Base-by-base conservation (phyloP, 2,329 filamentous ascomycete genomes). In the Botrytis aclada region DNA sequence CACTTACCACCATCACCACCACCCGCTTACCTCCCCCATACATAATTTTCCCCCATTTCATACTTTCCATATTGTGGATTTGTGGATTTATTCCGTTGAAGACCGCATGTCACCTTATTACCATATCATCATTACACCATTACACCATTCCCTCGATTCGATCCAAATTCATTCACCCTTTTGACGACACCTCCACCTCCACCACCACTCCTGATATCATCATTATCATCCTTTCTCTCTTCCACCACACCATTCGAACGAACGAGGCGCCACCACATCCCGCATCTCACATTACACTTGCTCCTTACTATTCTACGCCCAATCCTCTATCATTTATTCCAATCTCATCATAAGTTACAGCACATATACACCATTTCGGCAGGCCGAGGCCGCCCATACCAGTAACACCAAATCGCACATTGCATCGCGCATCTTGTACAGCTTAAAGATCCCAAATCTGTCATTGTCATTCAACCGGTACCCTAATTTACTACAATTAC, bases 371-470 rank as follows among this genome's bases (percentile, higher is more conserved):
- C 58, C 58, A 25, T 47, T 71, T 65, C 25, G 32, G 34, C 29
- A 51, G 56, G 69, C 61, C 41, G 70, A 72, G 70, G 70, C 37
- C 70, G 70, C 51, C 43, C 63, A 51, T 72, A 25, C 18, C 22
- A 43, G 70, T 69, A 61, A 66, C 63, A 69, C 70, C 18, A 47
- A 72, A 69, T 67, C 70, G 63, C 51, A 69, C 34, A 69, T 61
- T n/a, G 54, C 34, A 69, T 72, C n/a, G 63, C 54, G 60, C 70
- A 72, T 72, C 70, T 69, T 72, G 62, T 61, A 61, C 70, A 54
- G 63, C 70, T 72, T 25, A 41, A 62, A 32, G 54, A 29, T 56
- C 47, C 61, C 20, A 72, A 67, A 47, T 58, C 43, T 45, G 29
- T 37, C 51, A 58, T 45, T 67, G 37, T 41, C 62, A 58, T 72